These are phyloP conservation scores for Coniosporium apollinis DNA, from an alignment of 495 filamentous ascomycete species.

Conservation along the genomic window DNA sequence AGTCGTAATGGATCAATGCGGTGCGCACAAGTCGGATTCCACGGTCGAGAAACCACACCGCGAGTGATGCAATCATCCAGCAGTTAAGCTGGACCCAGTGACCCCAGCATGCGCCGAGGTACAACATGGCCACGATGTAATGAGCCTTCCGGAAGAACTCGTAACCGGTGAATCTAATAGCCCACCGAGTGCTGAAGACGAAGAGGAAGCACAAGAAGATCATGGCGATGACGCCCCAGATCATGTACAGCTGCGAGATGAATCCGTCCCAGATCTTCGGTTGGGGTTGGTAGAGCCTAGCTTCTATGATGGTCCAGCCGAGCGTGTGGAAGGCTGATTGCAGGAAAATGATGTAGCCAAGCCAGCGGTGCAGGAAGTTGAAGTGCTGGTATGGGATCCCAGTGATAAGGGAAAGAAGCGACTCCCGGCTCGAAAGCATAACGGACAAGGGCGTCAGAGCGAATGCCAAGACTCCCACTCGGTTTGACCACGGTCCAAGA, in stretches of 20 bases:
- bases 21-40: slow-evolving; percentile 31
- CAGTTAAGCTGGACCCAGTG: slow-evolving; percentile 46
- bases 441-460: slow-evolving; percentile 48
- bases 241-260: slow-evolving; percentile 38
- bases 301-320: slow-evolving; percentile 47
- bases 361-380: slow-evolving; percentile 53
- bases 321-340: slow-evolving; percentile 46
- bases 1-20: slow-evolving; percentile 34
- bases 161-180: slow-evolving; percentile 44
- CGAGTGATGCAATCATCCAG: slow-evolving; percentile 43
- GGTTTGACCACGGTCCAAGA: slow-evolving; percentile 43
- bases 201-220: slow-evolving; percentile 39
- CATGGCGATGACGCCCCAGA: slow-evolving; percentile 49
- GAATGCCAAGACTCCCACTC: slow-evolving; percentile 46
- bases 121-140: slow-evolving; percentile 46
- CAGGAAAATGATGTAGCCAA: slow-evolving; percentile 44
- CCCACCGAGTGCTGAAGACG: slow-evolving; percentile 34
- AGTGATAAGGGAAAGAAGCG: slow-evolving; percentile 40
- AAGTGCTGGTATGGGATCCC: slow-evolving; percentile 52
- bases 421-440: slow-evolving; percentile 41
- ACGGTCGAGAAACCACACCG: slow-evolving; percentile 40
- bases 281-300: slow-evolving; percentile 45
- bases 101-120: slow-evolving; percentile 49
- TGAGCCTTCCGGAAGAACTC: slow-evolving; percentile 50
- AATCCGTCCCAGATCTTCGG: slow-evolving; percentile 34